Evolutionary conservation across 345 rosid species (phyloP), one percentile per base, ranked within the genome.

Genomic region (Lumnitzera racemosa): DNA sequence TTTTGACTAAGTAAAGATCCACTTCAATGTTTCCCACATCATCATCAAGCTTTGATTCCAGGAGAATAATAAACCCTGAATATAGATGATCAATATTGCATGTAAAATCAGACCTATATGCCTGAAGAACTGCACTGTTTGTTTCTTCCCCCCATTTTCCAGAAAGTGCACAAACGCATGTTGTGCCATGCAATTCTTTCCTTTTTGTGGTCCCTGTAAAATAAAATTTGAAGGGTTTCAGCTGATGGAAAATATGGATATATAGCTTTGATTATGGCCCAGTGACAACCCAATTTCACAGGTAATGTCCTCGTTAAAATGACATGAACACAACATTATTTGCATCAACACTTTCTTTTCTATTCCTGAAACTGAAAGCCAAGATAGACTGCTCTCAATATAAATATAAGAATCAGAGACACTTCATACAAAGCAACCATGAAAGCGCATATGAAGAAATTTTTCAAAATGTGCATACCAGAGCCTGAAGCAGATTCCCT

Each of bases 131-230:
- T n/a, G 74, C 70, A 53, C 76, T 83, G 61, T 77, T 79, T 29
- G 59, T 57, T 56, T 82, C 84, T 53, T 75, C 82, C 58, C 70
- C 81, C 98, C 91, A 92, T 16, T 69, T 81, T 72, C 98, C 96
- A 27, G 78, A 80, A 67, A 92, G 77, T 59, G 78, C 83, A 11
- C 50, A 81, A 60, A 80, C 70, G n/a, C 65, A 43, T 16, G 76
- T 69, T 53, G 81, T 87, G 57, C 98, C 91, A 17, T 92, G 98
- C 61, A 89, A 65, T 74, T 92, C 98, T 83, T 92, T 92, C 58
- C 96, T 79, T 72, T 81, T 92, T 12, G 82, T 92, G n/a, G 91
- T 85, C 57, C 98, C 96, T 88, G 72, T 43, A 63, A 65, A 61
- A 75, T 31, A 46, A 49, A 62, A 16, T 58, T n/a, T 57, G 52